A percentile compares a stretch with the other conserved stretches of the same genome.
These are phyloP conservation scores for Penicillium sp. DNA, from an alignment of 2,329 filamentous ascomycete species.

Conservation along the genomic window DNA sequence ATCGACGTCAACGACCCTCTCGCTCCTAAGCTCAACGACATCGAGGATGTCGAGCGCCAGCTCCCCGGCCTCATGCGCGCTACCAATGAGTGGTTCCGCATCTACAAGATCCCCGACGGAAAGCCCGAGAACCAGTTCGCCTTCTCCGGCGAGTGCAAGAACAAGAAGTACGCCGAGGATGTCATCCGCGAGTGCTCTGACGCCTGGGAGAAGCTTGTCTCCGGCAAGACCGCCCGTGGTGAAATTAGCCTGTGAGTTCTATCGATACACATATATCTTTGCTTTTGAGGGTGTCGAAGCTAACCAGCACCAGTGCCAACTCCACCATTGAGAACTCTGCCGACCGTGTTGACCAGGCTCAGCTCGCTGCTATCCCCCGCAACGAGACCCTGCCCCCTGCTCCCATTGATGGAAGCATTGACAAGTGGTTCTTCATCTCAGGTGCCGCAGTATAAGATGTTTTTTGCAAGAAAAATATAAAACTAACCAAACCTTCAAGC, in stretches of 20 bases:
- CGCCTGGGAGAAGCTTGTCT: conserved; percentile 94
- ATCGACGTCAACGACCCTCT: conserved; percentile 98
- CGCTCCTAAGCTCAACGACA: conserved; percentile 93
- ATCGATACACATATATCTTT: not conserved
- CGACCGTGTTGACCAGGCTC: conserved; percentile 65
- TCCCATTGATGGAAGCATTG: conserved; percentile 92
- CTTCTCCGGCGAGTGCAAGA: conserved; percentile 99
- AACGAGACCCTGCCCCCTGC: conserved; percentile 78
- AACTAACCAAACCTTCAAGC: conserved; percentile 19
- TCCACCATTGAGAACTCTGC: conserved; percentile 69
- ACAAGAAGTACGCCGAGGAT: conserved; percentile 97
- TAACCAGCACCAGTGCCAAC: conserved; percentile 64
- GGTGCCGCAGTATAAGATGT: conserved; percentile 74
- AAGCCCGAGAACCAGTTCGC: conserved; percentile 99
- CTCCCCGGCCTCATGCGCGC: conserved; percentile 93
- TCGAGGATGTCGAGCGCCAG: conserved; percentile 98
- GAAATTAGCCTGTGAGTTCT: conserved; percentile 76
- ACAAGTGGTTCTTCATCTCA: conserved; percentile 99
- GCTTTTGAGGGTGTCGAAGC: not conserved
- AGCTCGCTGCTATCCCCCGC: conserved; percentile 73
- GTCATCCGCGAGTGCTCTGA: conserved; percentile 94
- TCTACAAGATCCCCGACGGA: conserved; percentile 99
- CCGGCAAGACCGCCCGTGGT: conserved; percentile 77
- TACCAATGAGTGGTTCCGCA: conserved; percentile 99
- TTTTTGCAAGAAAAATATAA: conserved; percentile 19